Percentiles rank a stretch among this genome's conserved stretches.
Conservation (phyloP, 257 asterid genomes). For the Marsdenia floribunda region DNA sequence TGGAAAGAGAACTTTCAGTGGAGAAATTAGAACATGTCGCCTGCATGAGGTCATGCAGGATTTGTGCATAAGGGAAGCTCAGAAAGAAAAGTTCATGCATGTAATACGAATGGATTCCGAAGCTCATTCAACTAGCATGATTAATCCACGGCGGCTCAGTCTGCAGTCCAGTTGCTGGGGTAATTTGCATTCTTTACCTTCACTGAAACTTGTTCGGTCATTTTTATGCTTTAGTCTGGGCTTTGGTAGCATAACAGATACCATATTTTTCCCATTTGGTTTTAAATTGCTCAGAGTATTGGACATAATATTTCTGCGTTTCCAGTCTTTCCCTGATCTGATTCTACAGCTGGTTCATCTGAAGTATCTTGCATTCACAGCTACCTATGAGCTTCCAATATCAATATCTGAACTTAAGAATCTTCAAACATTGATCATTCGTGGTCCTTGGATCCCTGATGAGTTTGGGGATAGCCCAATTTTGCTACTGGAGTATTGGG, state of each 20-base stretch:
- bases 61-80: constrained; percentile 31
- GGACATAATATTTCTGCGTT: constrained; percentile 21
- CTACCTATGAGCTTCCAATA: constrained; percentile 21
- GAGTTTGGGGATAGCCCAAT: neutral
- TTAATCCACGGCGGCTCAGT: constrained; percentile 13
- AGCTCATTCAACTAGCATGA: neutral
- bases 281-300: constrained; percentile 31
- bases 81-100: constrained; percentile 25
- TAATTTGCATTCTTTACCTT: constrained; percentile 7
- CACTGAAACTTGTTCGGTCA: constrained; percentile 3
- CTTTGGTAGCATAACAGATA: neutral
- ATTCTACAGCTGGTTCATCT: constrained; percentile 18
- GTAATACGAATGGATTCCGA: neutral
- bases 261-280: neutral
- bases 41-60: constrained; percentile 32
- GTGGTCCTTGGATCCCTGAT: constrained; percentile 5
- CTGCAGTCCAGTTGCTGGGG: constrained; percentile 16
- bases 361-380: constrained; percentile 27
- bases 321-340: constrained; percentile 21
- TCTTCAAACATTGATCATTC: constrained; percentile 33
- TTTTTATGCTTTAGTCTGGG: neutral
- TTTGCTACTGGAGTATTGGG: constrained; percentile 4
- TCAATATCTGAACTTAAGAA: constrained; percentile 1
- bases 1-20: constrained; percentile 14
- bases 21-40: constrained; percentile 24